A percentile compares a stretch with the other conserved stretches of the same genome.
phyloP scores from a whole-genome alignment of 2,329 filamentous ascomycete genomes.

The Fusarium oxysporum region DNA sequence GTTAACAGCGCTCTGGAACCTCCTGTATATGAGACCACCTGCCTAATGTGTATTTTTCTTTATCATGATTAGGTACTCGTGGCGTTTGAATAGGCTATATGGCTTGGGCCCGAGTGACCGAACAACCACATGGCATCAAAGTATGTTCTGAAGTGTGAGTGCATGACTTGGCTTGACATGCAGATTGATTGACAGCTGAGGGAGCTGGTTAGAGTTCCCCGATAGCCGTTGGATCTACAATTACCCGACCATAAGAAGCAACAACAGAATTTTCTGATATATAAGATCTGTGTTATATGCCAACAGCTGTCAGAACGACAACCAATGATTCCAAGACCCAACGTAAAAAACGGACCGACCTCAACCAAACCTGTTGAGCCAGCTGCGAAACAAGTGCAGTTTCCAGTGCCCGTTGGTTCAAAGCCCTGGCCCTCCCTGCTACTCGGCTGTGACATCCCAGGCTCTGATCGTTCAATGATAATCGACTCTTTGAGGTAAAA shows the following conservation, averaged over 20 bases:
- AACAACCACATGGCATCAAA: background rate
- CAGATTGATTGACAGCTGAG: background rate
- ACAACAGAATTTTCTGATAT: background rate
- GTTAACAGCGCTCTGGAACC: slow-evolving; percentile 12
- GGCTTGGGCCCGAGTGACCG: background rate
- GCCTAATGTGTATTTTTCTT: slow-evolving; percentile 18
- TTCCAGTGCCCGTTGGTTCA: slow-evolving; percentile 17
- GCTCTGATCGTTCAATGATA: slow-evolving; percentile 28
- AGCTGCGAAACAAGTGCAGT: slow-evolving; percentile 6
- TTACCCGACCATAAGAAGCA: background rate
- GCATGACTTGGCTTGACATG: background rate
- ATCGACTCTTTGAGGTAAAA: slow-evolving; percentile 12
- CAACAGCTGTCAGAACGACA: slow-evolving; percentile 21
- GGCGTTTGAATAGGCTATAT: background rate
- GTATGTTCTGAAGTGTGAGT: background rate
- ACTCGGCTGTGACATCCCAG: slow-evolving; percentile 15
- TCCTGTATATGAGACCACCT: slow-evolving; percentile 16
- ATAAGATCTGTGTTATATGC: slow-evolving; percentile 9
- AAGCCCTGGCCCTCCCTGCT: background rate
- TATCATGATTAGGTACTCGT: background rate
- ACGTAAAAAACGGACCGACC: slow-evolving; percentile 6
- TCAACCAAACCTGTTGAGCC: background rate
- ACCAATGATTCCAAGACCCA: slow-evolving; percentile 13
- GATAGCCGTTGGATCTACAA: background rate
- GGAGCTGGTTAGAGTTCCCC: background rate